Conservation (phyloP, 2,329 filamentous ascomycete species). For the Diaporthe australafricana region DNA sequence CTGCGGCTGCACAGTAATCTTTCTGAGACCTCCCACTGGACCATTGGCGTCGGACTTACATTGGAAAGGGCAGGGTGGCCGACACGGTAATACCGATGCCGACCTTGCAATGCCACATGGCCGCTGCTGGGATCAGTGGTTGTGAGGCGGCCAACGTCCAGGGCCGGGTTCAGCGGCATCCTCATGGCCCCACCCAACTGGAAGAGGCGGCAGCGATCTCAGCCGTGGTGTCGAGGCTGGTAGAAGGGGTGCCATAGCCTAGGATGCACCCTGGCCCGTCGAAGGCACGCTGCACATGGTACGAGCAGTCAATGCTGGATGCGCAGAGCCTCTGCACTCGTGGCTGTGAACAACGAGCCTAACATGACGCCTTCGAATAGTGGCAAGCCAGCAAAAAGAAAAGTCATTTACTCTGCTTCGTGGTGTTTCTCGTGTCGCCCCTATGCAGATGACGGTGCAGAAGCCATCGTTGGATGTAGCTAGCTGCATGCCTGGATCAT, state of each 20-base stretch:
- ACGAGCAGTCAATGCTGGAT: background rate
- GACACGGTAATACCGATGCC: constrained; percentile 36
- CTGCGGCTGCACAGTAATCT: constrained; percentile 32
- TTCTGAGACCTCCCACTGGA: constrained; percentile 23
- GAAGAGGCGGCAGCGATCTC: constrained; percentile 21
- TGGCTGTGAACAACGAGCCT: background rate
- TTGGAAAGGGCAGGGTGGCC: constrained; percentile 30
- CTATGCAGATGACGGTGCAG: constrained; percentile 13
- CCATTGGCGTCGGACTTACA: constrained; percentile 28
- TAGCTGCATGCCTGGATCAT: constrained; percentile 24
- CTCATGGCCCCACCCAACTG: constrained; percentile 25
- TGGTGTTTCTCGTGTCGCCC: constrained; percentile 14
- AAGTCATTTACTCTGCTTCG: constrained; percentile 1
- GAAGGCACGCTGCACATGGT: background rate
- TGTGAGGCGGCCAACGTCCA: constrained; percentile 22
- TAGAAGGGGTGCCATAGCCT: background rate
- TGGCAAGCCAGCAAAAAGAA: constrained; percentile 7
- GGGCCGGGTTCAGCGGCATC: constrained; percentile 27
- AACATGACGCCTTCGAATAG: background rate
- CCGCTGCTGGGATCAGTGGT: constrained; percentile 29
- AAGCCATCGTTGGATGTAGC: background rate
- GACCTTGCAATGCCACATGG: constrained; percentile 35
- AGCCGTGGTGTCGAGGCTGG: constrained; percentile 33
- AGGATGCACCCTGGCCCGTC: background rate
- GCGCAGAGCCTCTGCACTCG: background rate